Conservation (phyloP, 179 eudicot genomes). For the Carnegiea gigantea region DNA sequence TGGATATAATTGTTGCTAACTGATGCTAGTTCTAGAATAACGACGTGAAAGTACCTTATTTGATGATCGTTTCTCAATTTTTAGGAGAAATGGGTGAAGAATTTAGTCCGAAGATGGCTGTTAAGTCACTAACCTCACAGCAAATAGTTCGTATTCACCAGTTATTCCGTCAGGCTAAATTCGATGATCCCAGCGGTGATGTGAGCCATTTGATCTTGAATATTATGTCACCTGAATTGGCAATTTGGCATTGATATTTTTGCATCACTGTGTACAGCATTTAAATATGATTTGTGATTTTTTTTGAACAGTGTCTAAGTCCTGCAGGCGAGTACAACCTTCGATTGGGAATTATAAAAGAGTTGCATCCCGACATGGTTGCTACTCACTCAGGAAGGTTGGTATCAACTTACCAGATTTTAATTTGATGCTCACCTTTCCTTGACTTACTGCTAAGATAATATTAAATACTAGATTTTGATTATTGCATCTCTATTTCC, state of each 20-base stretch:
- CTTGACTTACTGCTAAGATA: slow-evolving; percentile 4
- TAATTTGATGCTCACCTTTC: not conserved
- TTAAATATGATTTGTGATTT: slow-evolving; percentile 9
- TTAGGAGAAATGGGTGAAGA: slow-evolving; percentile 97
- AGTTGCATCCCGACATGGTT: slow-evolving; percentile 99
- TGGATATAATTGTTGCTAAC: not conserved
- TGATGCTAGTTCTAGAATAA: not conserved
- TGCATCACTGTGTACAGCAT: slow-evolving; percentile 1
- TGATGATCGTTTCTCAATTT: slow-evolving; percentile 24
- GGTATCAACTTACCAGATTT: slow-evolving; percentile 12
- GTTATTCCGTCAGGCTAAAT: slow-evolving; percentile 97
- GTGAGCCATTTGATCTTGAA: slow-evolving; percentile 46
- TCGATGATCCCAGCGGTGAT: slow-evolving; percentile 97
- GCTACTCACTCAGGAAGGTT: slow-evolving; percentile 99
- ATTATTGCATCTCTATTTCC: not conserved
- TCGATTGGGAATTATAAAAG: slow-evolving; percentile 95
- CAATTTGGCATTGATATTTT: no score
- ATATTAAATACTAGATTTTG: not conserved
- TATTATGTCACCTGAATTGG: not conserved
- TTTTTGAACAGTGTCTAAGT: slow-evolving; percentile 75
- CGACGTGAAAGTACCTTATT: not conserved
- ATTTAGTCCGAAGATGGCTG: slow-evolving; percentile 74
- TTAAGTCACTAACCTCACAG: slow-evolving; percentile 83
- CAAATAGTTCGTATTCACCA: slow-evolving; percentile 96
- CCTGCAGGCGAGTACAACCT: slow-evolving; percentile 99